A percentile compares a stretch with the other conserved stretches of the same genome.
phyloP scores from a whole-genome alignment of 257 asterid genomes.

The Penstemon davidsonii region DNA sequence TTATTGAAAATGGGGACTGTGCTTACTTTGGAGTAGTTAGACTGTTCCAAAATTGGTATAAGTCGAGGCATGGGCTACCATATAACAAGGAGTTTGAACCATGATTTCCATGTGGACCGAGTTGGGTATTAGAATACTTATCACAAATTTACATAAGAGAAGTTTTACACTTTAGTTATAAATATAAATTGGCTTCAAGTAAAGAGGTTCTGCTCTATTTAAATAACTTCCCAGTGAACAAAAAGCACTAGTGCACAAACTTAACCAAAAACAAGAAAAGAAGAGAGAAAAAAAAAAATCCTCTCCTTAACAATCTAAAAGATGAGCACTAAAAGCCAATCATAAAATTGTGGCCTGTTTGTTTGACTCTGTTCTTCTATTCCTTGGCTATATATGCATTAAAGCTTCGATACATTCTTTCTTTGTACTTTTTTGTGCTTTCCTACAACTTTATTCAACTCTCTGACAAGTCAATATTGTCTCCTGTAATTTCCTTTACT shows the following conservation, averaged over 20 bases:
- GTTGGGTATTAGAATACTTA: too few species aligned
- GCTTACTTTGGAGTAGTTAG: too few species aligned
- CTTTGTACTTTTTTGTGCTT: not conserved
- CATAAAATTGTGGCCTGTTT: constrained; percentile 6
- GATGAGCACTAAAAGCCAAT: not conserved
- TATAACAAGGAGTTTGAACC: too few species aligned
- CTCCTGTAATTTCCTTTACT: constrained; percentile 20
- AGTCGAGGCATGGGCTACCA: too few species aligned
- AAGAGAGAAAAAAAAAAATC: not conserved
- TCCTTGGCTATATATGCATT: not conserved
- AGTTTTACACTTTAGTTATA: too few species aligned
- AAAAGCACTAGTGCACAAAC: not conserved
- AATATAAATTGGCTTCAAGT: too few species aligned
- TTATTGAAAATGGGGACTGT: too few species aligned
- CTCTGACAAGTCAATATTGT: constrained; percentile 17
- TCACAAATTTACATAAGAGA: too few species aligned
- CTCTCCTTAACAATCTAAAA: not conserved
- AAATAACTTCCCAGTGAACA: not conserved
- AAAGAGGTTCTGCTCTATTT: too few species aligned
- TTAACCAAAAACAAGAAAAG: not conserved
- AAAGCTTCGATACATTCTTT: not conserved
- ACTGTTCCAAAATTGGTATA: too few species aligned
- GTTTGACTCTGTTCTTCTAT: not conserved
- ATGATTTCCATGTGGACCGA: too few species aligned
- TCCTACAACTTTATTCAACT: constrained; percentile 14